phyloP scores from a whole-genome alignment of 495 filamentous ascomycete species.

The Penicillium coffeae region DNA sequence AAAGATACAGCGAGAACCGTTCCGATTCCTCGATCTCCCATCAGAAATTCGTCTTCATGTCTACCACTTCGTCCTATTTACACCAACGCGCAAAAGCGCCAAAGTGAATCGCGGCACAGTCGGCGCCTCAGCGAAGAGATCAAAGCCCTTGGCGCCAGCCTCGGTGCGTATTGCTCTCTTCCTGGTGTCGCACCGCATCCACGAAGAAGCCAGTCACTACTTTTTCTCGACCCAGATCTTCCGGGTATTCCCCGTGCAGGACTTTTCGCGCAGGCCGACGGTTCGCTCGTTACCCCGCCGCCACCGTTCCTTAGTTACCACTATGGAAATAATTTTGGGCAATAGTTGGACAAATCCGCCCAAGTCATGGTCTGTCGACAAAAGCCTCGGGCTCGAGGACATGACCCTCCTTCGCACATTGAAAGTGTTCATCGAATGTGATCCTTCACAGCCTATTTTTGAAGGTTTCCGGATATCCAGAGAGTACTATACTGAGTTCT shows the following conservation, averaged over 20 bases:
- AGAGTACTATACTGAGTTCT: slow-evolving; percentile 75
- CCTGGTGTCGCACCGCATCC: slow-evolving; percentile 58
- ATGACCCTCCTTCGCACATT: slow-evolving; percentile 58
- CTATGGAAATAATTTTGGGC: slow-evolving; percentile 73
- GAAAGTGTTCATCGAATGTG: slow-evolving; percentile 73
- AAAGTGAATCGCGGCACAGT: slow-evolving; percentile 44
- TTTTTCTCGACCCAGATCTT: slow-evolving; percentile 77
- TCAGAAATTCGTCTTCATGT: slow-evolving; percentile 71
- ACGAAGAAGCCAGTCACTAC: slow-evolving; percentile 65
- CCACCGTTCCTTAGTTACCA: slow-evolving; percentile 63
- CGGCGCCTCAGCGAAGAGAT: slow-evolving; percentile 73
- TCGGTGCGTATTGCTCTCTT: slow-evolving; percentile 57
- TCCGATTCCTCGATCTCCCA: slow-evolving; percentile 74
- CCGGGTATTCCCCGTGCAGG: slow-evolving; percentile 70
- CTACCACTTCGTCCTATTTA: slow-evolving; percentile 60
- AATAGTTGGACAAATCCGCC: slow-evolving; percentile 79
- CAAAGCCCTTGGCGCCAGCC: slow-evolving; percentile 47
- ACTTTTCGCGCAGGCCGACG: slow-evolving; percentile 60
- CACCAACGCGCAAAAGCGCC: slow-evolving; percentile 30
- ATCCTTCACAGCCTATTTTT: slow-evolving; percentile 70
- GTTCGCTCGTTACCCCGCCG: slow-evolving; percentile 43
- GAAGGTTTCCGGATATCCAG: slow-evolving; percentile 64
- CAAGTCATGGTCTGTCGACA: slow-evolving; percentile 64
- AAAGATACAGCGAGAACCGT: slow-evolving; percentile 33
- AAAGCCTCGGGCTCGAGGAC: slow-evolving; percentile 60